Evolutionary conservation across 139 green algal species (phyloP).

Genomic region (Chlorella sp.): DNA sequence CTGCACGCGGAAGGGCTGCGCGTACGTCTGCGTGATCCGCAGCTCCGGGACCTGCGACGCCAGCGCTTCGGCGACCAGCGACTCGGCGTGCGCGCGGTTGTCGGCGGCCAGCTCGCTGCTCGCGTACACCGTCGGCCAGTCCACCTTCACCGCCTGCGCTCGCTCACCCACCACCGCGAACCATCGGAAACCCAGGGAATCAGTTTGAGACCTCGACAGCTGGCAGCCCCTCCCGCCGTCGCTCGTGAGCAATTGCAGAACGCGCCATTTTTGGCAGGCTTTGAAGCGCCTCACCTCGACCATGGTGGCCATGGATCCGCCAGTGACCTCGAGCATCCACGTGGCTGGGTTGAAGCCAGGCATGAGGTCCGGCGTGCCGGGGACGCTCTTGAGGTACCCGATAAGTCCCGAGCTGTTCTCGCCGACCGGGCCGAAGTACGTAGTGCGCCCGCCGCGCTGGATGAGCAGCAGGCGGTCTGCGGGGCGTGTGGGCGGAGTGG

Average conservation of each 20-base stretch:
- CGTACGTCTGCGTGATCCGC: conserved; percentile 12
- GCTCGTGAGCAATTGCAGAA: background rate
- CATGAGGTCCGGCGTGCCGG: conserved; percentile 6
- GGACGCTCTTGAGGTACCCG: conserved; percentile 41
- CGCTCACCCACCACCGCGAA: no score
- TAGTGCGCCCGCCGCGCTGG: conserved; percentile 56
- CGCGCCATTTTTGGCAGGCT: no score
- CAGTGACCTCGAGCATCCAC: conserved; percentile 74
- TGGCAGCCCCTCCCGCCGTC: no score
- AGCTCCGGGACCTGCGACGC: background rate
- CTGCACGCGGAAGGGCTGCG: conserved; percentile 19
- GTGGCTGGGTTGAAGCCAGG: conserved; percentile 66
- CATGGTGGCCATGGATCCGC: conserved; percentile 26
- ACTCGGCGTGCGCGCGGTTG: background rate
- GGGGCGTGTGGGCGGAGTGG: no score
- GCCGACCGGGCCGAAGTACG: conserved; percentile 82
- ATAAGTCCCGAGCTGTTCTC: conserved; percentile 53
- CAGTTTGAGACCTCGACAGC: no score
- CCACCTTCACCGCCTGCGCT: conserved; percentile 8
- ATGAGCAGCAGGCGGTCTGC: conserved; percentile 77
- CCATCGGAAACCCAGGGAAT: no score
- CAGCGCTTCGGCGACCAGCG: background rate
- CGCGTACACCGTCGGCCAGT: conserved; percentile 15
- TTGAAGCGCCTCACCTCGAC: conserved; percentile 14
- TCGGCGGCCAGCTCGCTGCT: background rate